A percentile compares a stretch with the other conserved stretches of the same genome.
Evolutionary conservation across 192 early-diverging fungal species (phyloP).

Genomic region (Funneliformis geosporum): DNA sequence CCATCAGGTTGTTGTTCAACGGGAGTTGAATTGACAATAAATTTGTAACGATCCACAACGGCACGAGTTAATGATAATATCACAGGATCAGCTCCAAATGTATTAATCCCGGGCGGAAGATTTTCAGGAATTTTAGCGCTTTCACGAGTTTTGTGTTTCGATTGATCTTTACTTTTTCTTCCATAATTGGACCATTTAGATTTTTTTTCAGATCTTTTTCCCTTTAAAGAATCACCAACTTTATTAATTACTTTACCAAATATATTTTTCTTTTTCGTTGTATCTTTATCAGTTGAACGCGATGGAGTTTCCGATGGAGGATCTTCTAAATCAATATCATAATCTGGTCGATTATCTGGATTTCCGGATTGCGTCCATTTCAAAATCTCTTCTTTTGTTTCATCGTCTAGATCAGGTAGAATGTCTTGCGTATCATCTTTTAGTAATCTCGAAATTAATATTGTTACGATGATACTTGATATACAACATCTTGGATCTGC

Average conservation of each 20-base stretch:
- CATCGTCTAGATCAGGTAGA: slow-evolving; percentile 6
- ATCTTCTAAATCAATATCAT: slow-evolving; percentile 31
- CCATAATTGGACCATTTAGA: neutral
- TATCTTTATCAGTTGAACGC: neutral
- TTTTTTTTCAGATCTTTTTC: neutral
- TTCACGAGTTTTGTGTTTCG: neutral
- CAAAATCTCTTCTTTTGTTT: slow-evolving; percentile 32
- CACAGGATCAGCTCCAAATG: slow-evolving; percentile 38
- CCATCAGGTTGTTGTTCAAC: slow-evolving; percentile 2
- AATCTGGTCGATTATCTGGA: slow-evolving; percentile 33
- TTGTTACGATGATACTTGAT: slow-evolving; percentile 38
- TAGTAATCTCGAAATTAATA: slow-evolving; percentile 43
- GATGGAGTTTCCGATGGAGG: neutral
- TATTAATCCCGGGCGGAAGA: slow-evolving; percentile 22
- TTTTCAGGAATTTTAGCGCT: slow-evolving; percentile 12
- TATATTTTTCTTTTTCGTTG: neutral
- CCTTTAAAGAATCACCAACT: neutral
- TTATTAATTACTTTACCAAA: slow-evolving; percentile 1
- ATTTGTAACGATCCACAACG: slow-evolving; percentile 26
- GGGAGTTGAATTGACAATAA: neutral
- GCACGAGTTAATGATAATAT: neutral
- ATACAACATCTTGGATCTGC: slow-evolving; percentile 46
- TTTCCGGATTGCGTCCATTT: slow-evolving; percentile 33
- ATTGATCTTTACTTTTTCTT: neutral
- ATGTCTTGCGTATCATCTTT: slow-evolving; percentile 36